Evolutionary conservation across 2,329 filamentous ascomycete species (phyloP), one percentile per base, ranked within the genome.

Genomic region (Trichocomaceae sp.): DNA sequence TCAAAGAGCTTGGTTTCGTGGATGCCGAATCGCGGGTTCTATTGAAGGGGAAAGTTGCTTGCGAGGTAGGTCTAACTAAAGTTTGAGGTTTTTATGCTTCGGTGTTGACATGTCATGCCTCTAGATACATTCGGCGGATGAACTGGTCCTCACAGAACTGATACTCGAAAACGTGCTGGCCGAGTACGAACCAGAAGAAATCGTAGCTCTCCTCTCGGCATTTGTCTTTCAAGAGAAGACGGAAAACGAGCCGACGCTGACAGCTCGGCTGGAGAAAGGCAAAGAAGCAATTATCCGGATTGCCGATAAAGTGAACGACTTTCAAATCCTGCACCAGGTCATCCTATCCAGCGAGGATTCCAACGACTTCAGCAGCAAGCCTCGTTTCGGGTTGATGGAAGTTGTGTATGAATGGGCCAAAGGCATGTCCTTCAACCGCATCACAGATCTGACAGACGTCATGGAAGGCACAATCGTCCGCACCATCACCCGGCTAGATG

Each of bases 211-310:
- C 2, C 80, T 99, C 2, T 96, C 91, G 0, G 85, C 88, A 1
- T 99, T 99, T 69, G 91, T 99, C 2, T 99, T 99, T 77, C 90
- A 97, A 68, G 93, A 99, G 68, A 97, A 96, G 75, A 96, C 93
- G 0, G 85, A 90, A 23, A 81, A 81, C 5, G 83, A 86, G 17
- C 92, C 93, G 0, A 88, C 84, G 3, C 76, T 99, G 56, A 95
- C 90, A 0, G 83, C 87, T 3, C 87, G 84, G 50, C 82, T 99
- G 10, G 87, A 95, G 67, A 83, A 83, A 26, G 93, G 91, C 10
- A 87, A 88, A 65, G 84, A 87, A 57, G 90, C 86, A 8, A 96
- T 99, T 62, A 83, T 97, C 58, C 83, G 84, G 58, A 93, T 99
- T 47, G 88, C 90, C 5, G 90, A 97, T 67, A 93, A 91, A 70